Conservation (phyloP, 768 basidiomycete species). For the Russula griseocarnosa region DNA sequence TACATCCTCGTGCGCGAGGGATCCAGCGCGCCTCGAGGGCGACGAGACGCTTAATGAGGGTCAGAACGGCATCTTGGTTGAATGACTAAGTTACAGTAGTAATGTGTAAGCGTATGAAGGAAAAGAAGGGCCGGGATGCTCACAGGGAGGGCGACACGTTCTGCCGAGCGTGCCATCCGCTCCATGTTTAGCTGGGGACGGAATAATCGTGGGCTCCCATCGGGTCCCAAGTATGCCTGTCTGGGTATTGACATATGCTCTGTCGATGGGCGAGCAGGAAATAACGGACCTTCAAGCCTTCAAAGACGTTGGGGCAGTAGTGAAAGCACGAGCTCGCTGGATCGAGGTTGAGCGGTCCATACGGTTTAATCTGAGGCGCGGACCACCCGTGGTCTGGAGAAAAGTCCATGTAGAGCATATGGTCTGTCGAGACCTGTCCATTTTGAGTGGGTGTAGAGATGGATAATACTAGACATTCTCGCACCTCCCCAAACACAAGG, state of each 20-base stretch:
- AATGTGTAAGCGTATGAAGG: neutral
- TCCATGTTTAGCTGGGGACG: conserved; percentile 36
- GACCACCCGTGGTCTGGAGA: conserved; percentile 65
- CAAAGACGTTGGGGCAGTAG: conserved; percentile 57
- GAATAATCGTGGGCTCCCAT: conserved; percentile 74
- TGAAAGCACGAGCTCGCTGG: conserved; percentile 55
- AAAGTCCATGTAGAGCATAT: conserved; percentile 71
- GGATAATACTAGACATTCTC: conserved; percentile 18
- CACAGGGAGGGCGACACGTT: conserved; percentile 6
- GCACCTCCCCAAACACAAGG: conserved; percentile 56
- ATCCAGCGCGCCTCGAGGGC: conserved; percentile 80
- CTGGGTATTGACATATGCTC: neutral
- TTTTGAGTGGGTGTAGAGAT: neutral
- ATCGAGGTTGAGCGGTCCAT: conserved; percentile 55
- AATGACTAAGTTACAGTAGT: conserved; percentile 44
- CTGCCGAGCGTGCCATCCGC: conserved; percentile 65
- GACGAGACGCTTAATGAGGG: conserved; percentile 63
- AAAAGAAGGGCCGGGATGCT: neutral
- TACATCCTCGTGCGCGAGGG: conserved; percentile 65
- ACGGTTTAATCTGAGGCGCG: conserved; percentile 68
- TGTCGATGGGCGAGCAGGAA: neutral
- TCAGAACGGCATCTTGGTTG: conserved; percentile 45
- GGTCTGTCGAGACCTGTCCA: conserved; percentile 59
- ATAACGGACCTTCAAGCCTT: conserved; percentile 60
- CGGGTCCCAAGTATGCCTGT: conserved; percentile 65